Percentiles rank a stretch among this genome's conserved stretches.
phyloP scores from a whole-genome alignment of 1,139 yeast species.

The Yamadazyma oceani region DNA sequence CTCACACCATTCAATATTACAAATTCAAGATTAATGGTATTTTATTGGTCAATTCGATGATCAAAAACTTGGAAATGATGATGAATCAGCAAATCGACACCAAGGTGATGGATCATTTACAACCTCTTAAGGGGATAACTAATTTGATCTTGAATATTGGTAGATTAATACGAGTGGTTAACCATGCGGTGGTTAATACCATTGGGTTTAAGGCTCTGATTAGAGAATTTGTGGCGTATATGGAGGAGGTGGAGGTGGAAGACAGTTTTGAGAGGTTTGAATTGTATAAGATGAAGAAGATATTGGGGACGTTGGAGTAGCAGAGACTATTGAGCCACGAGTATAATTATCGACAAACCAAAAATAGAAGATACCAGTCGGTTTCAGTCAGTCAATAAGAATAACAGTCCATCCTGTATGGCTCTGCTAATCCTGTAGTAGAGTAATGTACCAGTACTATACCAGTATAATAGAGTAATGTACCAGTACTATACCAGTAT shows the following conservation, averaged over 20 bases:
- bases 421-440: too few species aligned
- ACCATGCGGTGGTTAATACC: slow-evolving; percentile 12
- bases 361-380: too few species aligned
- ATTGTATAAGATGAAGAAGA: slow-evolving; percentile 9
- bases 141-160: slow-evolving; percentile 11
- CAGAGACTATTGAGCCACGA: background rate
- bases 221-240: slow-evolving; percentile 11
- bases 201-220: slow-evolving; percentile 15
- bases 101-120: background rate
- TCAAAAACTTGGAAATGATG: slow-evolving; percentile 9
- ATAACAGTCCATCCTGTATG: too few species aligned
- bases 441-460: too few species aligned
- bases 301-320: slow-evolving; percentile 1
- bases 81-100: slow-evolving; percentile 2
- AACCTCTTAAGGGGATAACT: slow-evolving; percentile 6
- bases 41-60: slow-evolving; percentile 11
- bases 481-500: too few species aligned
- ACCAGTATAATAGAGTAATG: too few species aligned
- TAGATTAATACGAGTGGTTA: slow-evolving; percentile 2
- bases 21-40: slow-evolving; percentile 11
- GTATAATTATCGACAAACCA: too few species aligned
- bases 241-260: slow-evolving; percentile 19
- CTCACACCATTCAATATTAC: slow-evolving; percentile 4
- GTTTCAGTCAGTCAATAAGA: too few species aligned
- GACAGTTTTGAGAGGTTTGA: slow-evolving; percentile 6